Evolutionary conservation across 2,329 filamentous ascomycete genomes (phyloP).

Genomic region (Daldinia eschscholtzii): DNA sequence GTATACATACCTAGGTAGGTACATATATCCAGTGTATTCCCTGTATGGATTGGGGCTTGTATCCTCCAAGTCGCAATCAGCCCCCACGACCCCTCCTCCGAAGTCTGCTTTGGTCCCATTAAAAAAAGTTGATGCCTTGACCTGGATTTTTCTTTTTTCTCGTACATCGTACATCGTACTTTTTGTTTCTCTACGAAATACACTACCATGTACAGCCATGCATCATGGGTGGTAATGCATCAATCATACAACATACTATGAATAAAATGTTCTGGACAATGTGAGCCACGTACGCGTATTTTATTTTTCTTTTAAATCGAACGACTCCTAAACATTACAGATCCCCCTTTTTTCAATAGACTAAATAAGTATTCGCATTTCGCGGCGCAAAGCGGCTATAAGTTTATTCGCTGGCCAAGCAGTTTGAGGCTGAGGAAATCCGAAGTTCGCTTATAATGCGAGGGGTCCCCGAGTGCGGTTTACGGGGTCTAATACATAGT

Average conservation of each 20-base stretch:
- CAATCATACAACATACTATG: background rate
- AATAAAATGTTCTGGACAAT: background rate
- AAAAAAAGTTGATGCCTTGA: background rate
- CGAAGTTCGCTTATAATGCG: slow-evolving; percentile 33
- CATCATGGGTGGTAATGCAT: background rate
- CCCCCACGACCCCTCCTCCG: background rate
- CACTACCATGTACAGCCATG: background rate
- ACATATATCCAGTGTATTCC: too few species aligned
- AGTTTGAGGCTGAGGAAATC: slow-evolving; percentile 17
- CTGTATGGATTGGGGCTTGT: slow-evolving; percentile 7
- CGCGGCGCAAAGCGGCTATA: slow-evolving; percentile 2
- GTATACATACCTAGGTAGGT: background rate
- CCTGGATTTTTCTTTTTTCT: background rate
- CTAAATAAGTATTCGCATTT: slow-evolving; percentile 20
- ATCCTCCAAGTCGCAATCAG: slow-evolving; percentile 8
- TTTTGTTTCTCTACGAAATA: background rate
- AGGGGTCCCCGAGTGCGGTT: slow-evolving; percentile 21
- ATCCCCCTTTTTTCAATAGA: background rate
- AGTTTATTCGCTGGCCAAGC: slow-evolving; percentile 7
- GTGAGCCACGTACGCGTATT: background rate
- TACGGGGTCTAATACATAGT: slow-evolving; percentile 4
- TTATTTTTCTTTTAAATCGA: background rate
- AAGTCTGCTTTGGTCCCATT: background rate
- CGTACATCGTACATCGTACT: background rate
- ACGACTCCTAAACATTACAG: background rate